Evolutionary conservation across 73 alveolate species (phyloP).

Genomic region (Paramecium biaurelia): DNA sequence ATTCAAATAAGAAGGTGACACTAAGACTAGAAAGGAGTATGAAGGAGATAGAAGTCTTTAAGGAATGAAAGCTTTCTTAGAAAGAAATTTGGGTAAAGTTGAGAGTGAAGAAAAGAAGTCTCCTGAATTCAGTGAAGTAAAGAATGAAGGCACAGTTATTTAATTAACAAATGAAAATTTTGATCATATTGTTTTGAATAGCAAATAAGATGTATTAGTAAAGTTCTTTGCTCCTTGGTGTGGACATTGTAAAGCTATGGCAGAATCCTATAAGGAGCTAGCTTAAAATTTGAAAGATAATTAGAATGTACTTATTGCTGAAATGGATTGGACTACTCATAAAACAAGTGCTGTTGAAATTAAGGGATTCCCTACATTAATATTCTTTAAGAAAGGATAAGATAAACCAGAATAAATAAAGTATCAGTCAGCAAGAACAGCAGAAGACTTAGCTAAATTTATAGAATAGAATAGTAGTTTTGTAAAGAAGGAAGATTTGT

Average conservation of each 20-base stretch:
- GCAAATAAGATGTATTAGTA: constrained; percentile 64
- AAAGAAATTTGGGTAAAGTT: background rate
- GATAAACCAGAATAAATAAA: background rate
- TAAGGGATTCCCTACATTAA: constrained; percentile 96
- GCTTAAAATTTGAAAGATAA: constrained; percentile 74
- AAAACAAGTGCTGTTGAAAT: constrained; percentile 78
- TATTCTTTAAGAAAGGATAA: constrained; percentile 72
- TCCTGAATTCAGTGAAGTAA: background rate
- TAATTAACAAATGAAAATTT: background rate
- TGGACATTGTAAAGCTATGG: constrained; percentile 92
- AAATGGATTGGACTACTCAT: constrained; percentile 94
- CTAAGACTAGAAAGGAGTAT: background rate
- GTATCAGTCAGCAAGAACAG: background rate
- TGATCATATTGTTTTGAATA: constrained; percentile 34
- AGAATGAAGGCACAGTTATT: constrained; percentile 23
- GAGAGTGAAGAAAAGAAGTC: background rate
- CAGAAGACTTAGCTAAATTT: background rate
- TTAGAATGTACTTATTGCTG: constrained; percentile 82
- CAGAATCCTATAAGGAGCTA: constrained; percentile 93
- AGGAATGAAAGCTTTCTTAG: background rate
- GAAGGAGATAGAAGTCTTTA: background rate
- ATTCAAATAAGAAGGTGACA: background rate
- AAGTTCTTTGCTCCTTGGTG: constrained; percentile 94
- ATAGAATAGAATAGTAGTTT: background rate
- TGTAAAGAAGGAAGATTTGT: constrained; percentile 1